Base-by-base conservation (phyloP, 1,139 yeast species). In the Lodderomyces metapsilosis region DNA sequence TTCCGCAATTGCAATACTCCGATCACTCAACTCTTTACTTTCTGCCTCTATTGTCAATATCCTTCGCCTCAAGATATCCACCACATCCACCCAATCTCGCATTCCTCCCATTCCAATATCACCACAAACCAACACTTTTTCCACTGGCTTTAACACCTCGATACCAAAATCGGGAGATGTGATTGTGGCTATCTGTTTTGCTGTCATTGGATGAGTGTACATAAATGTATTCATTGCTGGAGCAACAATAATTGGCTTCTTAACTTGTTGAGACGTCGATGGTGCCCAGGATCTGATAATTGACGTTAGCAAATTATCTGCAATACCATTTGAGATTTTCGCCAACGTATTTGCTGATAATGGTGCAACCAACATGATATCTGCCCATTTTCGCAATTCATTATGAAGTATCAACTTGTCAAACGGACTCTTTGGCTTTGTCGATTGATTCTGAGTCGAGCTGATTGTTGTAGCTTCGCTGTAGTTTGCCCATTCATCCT, bases 91-190 rank as follows among this genome's bases (percentile, higher is more conserved):
- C 97, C 96, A 91, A 64, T 92, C 98, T 56, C 96, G 75, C 98
- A 92, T 92, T 8, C 98, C 98, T 20, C 98, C 98, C 83, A 78
- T 85, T 3, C 98, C 98, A 44, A 92, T 88, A 62, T 92, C 98
- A 39, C 98, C 98, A 68, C 96, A 88, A 4, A 88, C 88, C 50
- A 88, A 72, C 6, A 91, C 95, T 61, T 92, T 92, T 56, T 92
- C 98, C 21, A 92, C 91, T 0, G 98, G 98, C 56, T 80, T 83
- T 56, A 92, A 75, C 13, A 92, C 82, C 47, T 88, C 91, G 45
- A 91, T 80, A 6, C 76, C 77, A 50, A 71, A 71, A 28, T 71
- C 77, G 8, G 61, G 58, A 36, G 66, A 61, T 4, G 63, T 66
- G 35, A 92, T 66, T 27, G 82, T 62, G 27, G 67, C 66, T 45